A percentile compares a stretch with the other conserved stretches of the same genome.
Evolutionary conservation across 306 rosid genomes (phyloP).

Genomic region (Cicer pinnatifidum): DNA sequence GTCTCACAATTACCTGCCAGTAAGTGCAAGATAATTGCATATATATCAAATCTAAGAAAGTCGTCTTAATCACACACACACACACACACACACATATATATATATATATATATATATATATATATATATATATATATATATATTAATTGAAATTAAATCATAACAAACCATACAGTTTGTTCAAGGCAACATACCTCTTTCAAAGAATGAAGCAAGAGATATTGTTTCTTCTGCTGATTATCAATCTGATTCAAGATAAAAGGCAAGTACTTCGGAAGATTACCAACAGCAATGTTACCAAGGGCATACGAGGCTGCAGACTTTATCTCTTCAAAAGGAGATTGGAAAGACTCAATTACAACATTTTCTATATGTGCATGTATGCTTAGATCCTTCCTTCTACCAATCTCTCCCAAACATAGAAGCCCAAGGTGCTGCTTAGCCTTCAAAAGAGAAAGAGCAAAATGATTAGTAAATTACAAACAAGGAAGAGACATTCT

Average conservation of each 20-base stretch:
- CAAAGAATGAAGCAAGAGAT: slow-evolving; percentile 95
- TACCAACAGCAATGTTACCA: slow-evolving; percentile 98
- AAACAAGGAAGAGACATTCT: slow-evolving; percentile 24
- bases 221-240: slow-evolving; percentile 99
- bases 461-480: slow-evolving; percentile 26
- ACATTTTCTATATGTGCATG: slow-evolving; percentile 90
- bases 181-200: slow-evolving; percentile 75
- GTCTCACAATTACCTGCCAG: slow-evolving; percentile 92
- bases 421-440: slow-evolving; percentile 96
- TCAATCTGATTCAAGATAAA: slow-evolving; percentile 98
- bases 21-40: slow-evolving; percentile 32
- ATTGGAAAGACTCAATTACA: slow-evolving; percentile 96
- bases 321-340: slow-evolving; percentile 98
- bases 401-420: slow-evolving; percentile 96
- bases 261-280: slow-evolving; percentile 93
- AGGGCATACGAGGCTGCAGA: slow-evolving; percentile 99
- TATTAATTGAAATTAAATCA: background rate
- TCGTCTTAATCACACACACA: background rate
- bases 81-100: no score
- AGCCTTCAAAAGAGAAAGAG: slow-evolving; percentile 59
- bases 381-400: slow-evolving; percentile 91
- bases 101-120: background rate
- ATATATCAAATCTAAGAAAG: slow-evolving; percentile 4
- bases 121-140: no score
- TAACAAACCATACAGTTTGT: slow-evolving; percentile 22